Percentiles rank a stretch among this genome's conserved stretches.
phyloP scores from a whole-genome alignment of 176 grass and related monocot genomes.

The Miscanthus lutarioriparius region DNA sequence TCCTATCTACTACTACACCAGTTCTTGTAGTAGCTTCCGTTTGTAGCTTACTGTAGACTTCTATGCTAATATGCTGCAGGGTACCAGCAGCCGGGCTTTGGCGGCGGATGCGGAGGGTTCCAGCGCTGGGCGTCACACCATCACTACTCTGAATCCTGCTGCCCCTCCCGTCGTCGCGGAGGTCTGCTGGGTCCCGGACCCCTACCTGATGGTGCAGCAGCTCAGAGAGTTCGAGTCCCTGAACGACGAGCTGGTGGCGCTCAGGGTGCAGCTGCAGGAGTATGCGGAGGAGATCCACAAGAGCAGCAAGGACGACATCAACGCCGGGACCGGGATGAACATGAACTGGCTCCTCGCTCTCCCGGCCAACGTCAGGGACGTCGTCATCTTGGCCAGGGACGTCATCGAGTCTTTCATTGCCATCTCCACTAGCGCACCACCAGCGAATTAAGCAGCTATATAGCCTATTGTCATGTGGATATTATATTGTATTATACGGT shows the following conservation, averaged over 20 bases:
- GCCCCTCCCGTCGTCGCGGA: background rate
- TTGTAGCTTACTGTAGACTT: background rate
- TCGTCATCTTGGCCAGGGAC: constrained; percentile 11
- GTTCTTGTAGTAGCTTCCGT: background rate
- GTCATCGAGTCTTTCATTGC: background rate
- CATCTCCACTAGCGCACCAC: background rate
- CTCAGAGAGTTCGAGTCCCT: constrained; percentile 16
- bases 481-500: background rate
- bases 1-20: background rate
- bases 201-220: constrained; percentile 24
- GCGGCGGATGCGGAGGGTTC: background rate
- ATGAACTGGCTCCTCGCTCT: constrained; percentile 7
- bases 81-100: background rate
- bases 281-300: constrained; percentile 13
- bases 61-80: background rate
- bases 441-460: background rate
- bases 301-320: background rate
- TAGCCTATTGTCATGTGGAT: background rate
- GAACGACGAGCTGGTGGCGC: constrained; percentile 13
- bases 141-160: background rate
- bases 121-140: background rate
- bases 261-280: constrained; percentile 31
- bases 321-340: background rate
- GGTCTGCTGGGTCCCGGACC: constrained; percentile 1
- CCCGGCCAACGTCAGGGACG: constrained; percentile 13